Base-by-base conservation (phyloP, 1,284 basidiomycete genomes). In the Xanthoconium separans region DNA sequence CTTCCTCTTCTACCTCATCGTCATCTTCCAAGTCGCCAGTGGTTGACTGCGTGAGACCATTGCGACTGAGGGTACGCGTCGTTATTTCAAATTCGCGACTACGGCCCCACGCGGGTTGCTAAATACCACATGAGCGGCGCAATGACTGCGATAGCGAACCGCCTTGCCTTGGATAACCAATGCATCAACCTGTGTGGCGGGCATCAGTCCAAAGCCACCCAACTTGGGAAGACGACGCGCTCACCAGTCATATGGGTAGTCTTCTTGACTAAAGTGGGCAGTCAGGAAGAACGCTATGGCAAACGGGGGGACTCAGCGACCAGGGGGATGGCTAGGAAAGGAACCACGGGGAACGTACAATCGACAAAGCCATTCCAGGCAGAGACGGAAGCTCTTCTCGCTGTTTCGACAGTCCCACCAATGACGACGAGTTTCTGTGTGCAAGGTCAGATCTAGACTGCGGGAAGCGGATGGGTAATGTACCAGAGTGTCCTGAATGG, bases 301-400 rank as follows among this genome's bases (percentile, higher is more conserved):
- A 46, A 20, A 12, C 27, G 27, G 27, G 27, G 27, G 9, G 30
- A n/a, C 7, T 72, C 4, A 63, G 51, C 3, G 20, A 44, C 11
- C 20, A 6, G n/a, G n/a, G 10, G 39, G n/a, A n/a, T 6, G 37
- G 36, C 9, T 13, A 30, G n/a, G 18, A 40, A 37, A 44, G 15
- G n/a, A 15, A 39, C 8, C 3, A 5, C 1, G 33, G 27, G 27
- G 4, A 18, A 69, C 85, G 64, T 67, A 91, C 89, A 92, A 66
- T 92, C 90, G 13, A 92, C 80, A 66, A 92, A 91, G 30, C 89
- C 88, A 69, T 87, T 91, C 89, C 90, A 92, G 13, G 87, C 90
- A 13, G 88, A 89, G 36, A 89, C 77, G 9, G 88, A 91, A 22
- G 80, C 82, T 46, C 88, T 77, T 59, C 87, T 77, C 27, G 85